Conservation (phyloP, 2,329 filamentous ascomycete genomes). For the Spiromastix sp. region DNA sequence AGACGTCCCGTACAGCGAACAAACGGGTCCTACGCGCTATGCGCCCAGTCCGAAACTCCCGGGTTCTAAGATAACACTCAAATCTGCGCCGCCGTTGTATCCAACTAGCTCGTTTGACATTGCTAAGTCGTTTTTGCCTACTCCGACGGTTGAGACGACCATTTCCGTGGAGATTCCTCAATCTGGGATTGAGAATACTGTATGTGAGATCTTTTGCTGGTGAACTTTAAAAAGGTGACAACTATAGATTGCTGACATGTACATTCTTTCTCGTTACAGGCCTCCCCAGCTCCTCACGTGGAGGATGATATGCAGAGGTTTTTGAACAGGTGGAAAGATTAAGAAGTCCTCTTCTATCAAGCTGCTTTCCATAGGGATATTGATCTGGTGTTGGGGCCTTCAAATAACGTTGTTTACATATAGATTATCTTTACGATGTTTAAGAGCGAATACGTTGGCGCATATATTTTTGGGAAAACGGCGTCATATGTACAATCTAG, state of each 20-base stretch:
- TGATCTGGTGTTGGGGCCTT: too few species aligned
- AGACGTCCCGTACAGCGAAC: conserved; percentile 43
- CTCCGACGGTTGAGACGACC: conserved; percentile 39
- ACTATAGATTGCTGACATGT: neutral
- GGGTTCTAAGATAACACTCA: conserved; percentile 48
- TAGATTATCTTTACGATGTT: too few species aligned
- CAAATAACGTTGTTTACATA: too few species aligned
- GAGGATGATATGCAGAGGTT: conserved; percentile 47
- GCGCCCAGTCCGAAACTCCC: conserved; percentile 53
- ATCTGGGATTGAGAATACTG: conserved; percentile 51
- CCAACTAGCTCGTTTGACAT: conserved; percentile 46
- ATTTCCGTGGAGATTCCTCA: conserved; percentile 34
- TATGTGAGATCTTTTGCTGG: conserved; percentile 27
- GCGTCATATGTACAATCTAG: too few species aligned
- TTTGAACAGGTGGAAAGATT: conserved; percentile 51
- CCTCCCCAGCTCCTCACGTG: conserved; percentile 41
- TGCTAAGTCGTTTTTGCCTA: conserved; percentile 41
- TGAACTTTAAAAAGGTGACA: too few species aligned
- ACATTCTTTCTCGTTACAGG: conserved; percentile 28
- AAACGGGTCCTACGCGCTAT: conserved; percentile 48
- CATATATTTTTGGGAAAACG: too few species aligned
- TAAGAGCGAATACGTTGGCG: too few species aligned
- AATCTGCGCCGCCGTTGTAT: conserved; percentile 38
- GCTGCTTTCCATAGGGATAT: neutral
- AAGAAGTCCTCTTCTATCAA: conserved; percentile 7